Base-by-base conservation (phyloP, 2,329 filamentous ascomycete genomes). In the Alternaria incomplexa region DNA sequence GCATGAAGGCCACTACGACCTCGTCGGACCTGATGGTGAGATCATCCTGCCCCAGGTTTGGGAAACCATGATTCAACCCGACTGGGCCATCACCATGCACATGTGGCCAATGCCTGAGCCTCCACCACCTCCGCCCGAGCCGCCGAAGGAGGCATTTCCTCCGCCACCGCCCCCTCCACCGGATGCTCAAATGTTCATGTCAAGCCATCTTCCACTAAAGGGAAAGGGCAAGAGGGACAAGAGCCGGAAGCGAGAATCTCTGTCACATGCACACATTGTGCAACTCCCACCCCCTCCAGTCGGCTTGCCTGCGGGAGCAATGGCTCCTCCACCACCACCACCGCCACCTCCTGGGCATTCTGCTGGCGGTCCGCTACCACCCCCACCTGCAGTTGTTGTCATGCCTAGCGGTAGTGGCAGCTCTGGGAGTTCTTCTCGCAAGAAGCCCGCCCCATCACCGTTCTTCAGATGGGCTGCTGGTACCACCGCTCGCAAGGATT, bases 1-100 rank as follows among this genome's bases (percentile, higher is more conserved):
- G 7, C 78, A 81, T 30, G 76, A 81, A 60, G 81, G 82, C 28
- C 81, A 83, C 64, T 85, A 84, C 71, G 82, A 84, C 58, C 79
- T 85, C 30, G 77, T 81, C 13, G 83, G 83, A 6, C 83, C 83
- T 0, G 81, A 84, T 52, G 80, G 80, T 47, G 82, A 84, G 68
- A 84, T 84, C 69, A 84, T 85, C 59, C 77, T 84, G 8, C 83
- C 83, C 3, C 81, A 83, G 63, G 79, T 84, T 13, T 85, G 83
- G 82, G 83, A 85, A 30, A 81, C 78, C 1, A 80, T 83, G 71
- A 72, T 85, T 40, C 77, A 84, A 66, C 83, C 83, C 3, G 83
- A 83, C 67, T 84, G 81, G 82, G 74, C 80, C 50, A 81, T 85
- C 61, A 82, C 76, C 10, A 84, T 84, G 82, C 81, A 83, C 65